A percentile compares a stretch with the other conserved stretches of the same genome.
Conservation (phyloP, 805 yeast genomes). For the Metschnikowia anglica region DNA sequence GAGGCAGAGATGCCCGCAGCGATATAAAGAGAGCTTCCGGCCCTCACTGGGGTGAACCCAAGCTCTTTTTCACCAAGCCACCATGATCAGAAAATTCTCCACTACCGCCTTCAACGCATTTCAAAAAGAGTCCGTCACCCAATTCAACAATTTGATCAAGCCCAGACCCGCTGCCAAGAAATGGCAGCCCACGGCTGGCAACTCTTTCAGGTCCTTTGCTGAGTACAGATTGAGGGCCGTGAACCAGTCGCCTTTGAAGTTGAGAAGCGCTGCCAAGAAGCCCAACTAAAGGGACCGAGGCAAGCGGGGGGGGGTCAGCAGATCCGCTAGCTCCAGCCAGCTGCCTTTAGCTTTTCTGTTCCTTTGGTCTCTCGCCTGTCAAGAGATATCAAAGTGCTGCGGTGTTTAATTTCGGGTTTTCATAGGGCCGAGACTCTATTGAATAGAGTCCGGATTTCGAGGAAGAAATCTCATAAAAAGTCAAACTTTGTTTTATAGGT, state of each 20-base stretch:
- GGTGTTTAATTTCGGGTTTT: too few relatives aligned
- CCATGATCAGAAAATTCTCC: conserved; percentile 26
- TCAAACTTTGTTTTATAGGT: neutral
- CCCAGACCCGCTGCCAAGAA: conserved; percentile 25
- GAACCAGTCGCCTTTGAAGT: conserved; percentile 42
- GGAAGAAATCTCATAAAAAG: neutral
- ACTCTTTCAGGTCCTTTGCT: conserved; percentile 43
- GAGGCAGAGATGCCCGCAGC: neutral
- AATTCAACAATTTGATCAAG: conserved; percentile 26
- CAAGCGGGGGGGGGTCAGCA: too few relatives aligned
- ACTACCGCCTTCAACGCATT: conserved; percentile 24
- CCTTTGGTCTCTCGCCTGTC: too few relatives aligned
- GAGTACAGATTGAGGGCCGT: conserved; percentile 44
- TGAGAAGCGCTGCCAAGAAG: conserved; percentile 20
- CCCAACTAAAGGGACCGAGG: conserved; percentile 2
- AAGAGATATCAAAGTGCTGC: too few relatives aligned
- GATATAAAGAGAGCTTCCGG: conserved; percentile 3
- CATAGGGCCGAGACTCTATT: conserved; percentile 1
- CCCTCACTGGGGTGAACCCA: conserved; percentile 1
- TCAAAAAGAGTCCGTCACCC: conserved; percentile 31
- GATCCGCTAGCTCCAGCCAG: too few relatives aligned
- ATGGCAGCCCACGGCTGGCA: conserved; percentile 40
- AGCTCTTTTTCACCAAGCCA: neutral
- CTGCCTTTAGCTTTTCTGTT: too few relatives aligned
- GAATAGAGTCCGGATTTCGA: neutral